Conservation (phyloP, 2,329 filamentous ascomycete species). For the Xylariaceae sp. region DNA sequence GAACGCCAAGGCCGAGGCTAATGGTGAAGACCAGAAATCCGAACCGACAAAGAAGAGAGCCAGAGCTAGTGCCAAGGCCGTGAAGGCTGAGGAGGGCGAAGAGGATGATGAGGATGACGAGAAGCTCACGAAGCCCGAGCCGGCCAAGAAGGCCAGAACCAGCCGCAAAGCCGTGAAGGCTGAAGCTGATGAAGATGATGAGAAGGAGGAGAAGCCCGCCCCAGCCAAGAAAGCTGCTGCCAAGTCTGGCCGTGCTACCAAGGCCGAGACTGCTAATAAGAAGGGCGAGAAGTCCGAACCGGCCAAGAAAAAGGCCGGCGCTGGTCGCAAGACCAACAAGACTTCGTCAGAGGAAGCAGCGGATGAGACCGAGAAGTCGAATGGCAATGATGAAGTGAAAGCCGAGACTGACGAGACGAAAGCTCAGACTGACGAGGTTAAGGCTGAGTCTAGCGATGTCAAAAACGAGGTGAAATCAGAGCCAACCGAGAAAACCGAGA, state of each 20-base stretch:
- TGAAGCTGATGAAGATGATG: conserved; percentile 14
- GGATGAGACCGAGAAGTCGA: conserved; percentile 11
- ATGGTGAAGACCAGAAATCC: background rate
- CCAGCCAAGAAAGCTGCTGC: conserved; percentile 17
- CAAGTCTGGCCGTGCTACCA: background rate
- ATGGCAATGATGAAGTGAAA: conserved; percentile 22
- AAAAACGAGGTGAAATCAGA: background rate
- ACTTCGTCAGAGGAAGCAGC: conserved; percentile 4
- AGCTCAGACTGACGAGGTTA: conserved; percentile 3
- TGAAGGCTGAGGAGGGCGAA: conserved; percentile 28
- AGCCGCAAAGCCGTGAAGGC: conserved; percentile 17
- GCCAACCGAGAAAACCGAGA: conserved; percentile 4
- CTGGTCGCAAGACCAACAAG: background rate
- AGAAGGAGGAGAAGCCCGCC: conserved; percentile 25
- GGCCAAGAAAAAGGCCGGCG: conserved; percentile 28
- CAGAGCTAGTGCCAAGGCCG: conserved; percentile 2
- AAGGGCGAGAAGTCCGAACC: conserved; percentile 5
- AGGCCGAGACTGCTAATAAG: background rate
- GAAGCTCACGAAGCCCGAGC: conserved; percentile 20
- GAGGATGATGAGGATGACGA: background rate
- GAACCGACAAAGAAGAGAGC: background rate
- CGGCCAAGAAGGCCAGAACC: conserved; percentile 34
- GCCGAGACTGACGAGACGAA: conserved; percentile 16
- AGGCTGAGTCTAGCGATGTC: background rate
- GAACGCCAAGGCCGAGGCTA: no score